These are phyloP conservation scores for Lodderomyces theae DNA, from an alignment of 1,139 yeast species.

Conservation along the genomic window DNA sequence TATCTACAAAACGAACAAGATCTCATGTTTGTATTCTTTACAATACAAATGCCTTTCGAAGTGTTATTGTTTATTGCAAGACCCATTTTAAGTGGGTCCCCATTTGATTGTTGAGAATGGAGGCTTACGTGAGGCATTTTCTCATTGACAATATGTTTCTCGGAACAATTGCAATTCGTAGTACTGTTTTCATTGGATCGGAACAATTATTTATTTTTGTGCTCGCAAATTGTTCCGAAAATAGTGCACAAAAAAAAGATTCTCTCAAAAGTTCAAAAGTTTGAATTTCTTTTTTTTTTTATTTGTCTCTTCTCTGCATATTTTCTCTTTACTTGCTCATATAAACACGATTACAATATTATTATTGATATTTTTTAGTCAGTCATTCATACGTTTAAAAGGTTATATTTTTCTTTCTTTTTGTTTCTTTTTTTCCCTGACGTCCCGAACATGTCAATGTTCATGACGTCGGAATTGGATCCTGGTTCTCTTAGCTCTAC, in stretches of 20 bases:
- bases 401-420: no score
- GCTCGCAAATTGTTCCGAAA: not conserved
- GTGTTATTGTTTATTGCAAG: not conserved
- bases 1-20: not conserved
- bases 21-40: not conserved
- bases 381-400: no score
- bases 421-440: no score
- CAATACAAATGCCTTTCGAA: not conserved
- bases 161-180: not conserved
- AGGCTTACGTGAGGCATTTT: conserved; percentile 2
- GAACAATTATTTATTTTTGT: not conserved
- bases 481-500: no score
- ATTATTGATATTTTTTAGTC: no score
- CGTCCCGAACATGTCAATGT: no score
- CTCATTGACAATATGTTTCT: not conserved
- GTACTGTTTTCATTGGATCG: not conserved
- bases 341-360: no score
- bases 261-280: no score
- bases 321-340: no score
- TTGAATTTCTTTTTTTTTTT: not conserved
- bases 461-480: no score
- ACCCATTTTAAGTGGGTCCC: not conserved
- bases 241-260: not conserved
- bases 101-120: not conserved
- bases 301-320: not conserved